These are phyloP conservation scores for Lachnellula occidentalis DNA, from an alignment of 2,329 filamentous ascomycete species.

Conservation along the genomic window DNA sequence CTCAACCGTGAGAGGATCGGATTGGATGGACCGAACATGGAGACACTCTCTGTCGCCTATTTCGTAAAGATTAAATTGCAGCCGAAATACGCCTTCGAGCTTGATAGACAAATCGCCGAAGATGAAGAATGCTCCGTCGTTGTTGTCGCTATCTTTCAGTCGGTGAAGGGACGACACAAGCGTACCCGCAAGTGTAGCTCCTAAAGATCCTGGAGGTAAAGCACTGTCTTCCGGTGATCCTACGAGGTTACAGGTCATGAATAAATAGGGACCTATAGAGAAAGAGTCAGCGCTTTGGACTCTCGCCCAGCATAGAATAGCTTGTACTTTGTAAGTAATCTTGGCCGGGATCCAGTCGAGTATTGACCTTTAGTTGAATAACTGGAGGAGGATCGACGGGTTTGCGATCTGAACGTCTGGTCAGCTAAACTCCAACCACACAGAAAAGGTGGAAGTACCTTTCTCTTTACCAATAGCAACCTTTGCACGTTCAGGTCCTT, in stretches of 20 bases:
- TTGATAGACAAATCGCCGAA: conserved; percentile 83
- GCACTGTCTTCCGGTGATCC: conserved; percentile 38
- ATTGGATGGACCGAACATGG: conserved; percentile 40
- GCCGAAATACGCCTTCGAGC: conserved; percentile 63
- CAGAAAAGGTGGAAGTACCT: conserved; percentile 40
- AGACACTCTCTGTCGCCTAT: conserved; percentile 39
- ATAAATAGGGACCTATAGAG: conserved; percentile 41
- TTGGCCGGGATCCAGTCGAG: conserved; percentile 41
- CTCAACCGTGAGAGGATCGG: conserved; percentile 62
- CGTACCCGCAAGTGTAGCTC: conserved; percentile 61
- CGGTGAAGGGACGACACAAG: conserved; percentile 76
- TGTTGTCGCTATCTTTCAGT: conserved; percentile 71
- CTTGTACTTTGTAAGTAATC: conserved; percentile 53
- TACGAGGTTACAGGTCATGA: conserved; percentile 42
- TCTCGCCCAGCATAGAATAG: neutral
- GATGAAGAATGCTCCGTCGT: conserved; percentile 82
- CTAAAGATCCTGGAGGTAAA: conserved; percentile 34
- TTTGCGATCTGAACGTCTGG: conserved; percentile 58
- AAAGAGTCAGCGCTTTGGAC: conserved; percentile 6
- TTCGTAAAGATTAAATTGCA: conserved; percentile 76
- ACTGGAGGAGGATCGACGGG: conserved; percentile 86
- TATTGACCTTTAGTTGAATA: conserved; percentile 58
- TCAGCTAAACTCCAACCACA: conserved; percentile 5
- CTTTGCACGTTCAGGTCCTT: conserved; percentile 62
- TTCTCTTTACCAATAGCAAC: conserved; percentile 72